Evolutionary conservation across 345 rosid species (phyloP).

Genomic region (Lepidium sativum): DNA sequence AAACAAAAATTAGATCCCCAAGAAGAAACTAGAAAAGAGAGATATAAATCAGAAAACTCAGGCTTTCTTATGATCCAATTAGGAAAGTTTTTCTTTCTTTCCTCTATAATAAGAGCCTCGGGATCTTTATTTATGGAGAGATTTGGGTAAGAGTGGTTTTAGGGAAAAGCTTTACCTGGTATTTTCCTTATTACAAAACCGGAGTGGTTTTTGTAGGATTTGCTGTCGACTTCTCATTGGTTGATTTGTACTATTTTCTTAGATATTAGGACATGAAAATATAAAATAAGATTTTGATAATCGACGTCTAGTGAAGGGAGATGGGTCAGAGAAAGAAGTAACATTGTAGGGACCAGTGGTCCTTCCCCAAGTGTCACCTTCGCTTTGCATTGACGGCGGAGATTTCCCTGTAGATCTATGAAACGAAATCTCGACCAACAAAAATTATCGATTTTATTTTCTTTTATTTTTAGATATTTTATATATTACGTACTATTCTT

Average conservation of each 20-base stretch:
- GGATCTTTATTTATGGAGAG: slow-evolving; percentile 32
- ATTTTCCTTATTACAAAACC: slow-evolving; percentile 6
- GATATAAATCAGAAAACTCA: slow-evolving; percentile 13
- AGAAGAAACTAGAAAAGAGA: slow-evolving; percentile 23
- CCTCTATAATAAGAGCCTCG: slow-evolving; percentile 17
- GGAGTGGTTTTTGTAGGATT: slow-evolving; percentile 5
- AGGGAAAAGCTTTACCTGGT: slow-evolving; percentile 24
- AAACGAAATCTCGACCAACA: slow-evolving; percentile 20
- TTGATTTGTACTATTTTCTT: background rate
- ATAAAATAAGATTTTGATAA: background rate
- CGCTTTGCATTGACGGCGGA: slow-evolving; percentile 37
- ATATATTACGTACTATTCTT: background rate
- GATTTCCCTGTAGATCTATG: slow-evolving; percentile 23
- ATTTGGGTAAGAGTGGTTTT: slow-evolving; percentile 29
- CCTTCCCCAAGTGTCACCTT: slow-evolving; percentile 35
- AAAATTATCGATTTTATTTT: background rate
- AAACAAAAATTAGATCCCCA: slow-evolving; percentile 28
- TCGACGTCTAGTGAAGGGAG: slow-evolving; percentile 27
- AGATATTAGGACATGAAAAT: background rate
- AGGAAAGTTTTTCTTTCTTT: slow-evolving; percentile 25
- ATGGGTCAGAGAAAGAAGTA: background rate
- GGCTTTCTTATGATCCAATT: slow-evolving; percentile 29
- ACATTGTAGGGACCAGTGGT: slow-evolving; percentile 29
- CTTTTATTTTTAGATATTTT: background rate
- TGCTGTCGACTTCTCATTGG: slow-evolving; percentile 34